phyloP scores from a whole-genome alignment of 2,329 filamentous ascomycete species.

The Microascus cirrosus region DNA sequence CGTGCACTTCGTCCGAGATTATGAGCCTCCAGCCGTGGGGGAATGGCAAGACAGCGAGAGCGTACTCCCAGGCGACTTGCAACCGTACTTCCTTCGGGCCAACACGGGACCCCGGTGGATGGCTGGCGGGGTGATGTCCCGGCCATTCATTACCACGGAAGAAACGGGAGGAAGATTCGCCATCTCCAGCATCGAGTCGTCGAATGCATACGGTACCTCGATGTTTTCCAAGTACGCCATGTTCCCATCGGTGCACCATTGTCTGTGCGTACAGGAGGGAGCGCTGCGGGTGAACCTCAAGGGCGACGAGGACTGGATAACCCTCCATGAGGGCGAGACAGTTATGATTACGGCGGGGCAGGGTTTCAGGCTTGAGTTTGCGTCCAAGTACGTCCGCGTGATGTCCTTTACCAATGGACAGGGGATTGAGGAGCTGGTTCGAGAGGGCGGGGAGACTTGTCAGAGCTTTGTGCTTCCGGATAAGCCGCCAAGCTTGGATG shows the following conservation, averaged over 20 bases:
- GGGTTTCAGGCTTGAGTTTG: slow-evolving; percentile 30
- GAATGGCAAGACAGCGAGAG: slow-evolving; percentile 30
- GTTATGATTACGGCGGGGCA: slow-evolving; percentile 34
- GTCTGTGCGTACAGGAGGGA: slow-evolving; percentile 36
- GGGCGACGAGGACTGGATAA: slow-evolving; percentile 15
- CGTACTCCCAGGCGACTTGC: slow-evolving; percentile 18
- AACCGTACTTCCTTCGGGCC: slow-evolving; percentile 37
- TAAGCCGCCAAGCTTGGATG: background rate
- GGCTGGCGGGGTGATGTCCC: slow-evolving; percentile 29
- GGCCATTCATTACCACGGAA: slow-evolving; percentile 34
- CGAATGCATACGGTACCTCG: slow-evolving; percentile 20
- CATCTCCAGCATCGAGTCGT: slow-evolving; percentile 40
- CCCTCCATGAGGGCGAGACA: slow-evolving; percentile 30
- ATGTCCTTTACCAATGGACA: slow-evolving; percentile 36
- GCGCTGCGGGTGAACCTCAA: slow-evolving; percentile 21
- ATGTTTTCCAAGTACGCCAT: slow-evolving; percentile 23
- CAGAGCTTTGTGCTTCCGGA: slow-evolving; percentile 26
- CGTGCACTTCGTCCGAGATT: slow-evolving; percentile 38
- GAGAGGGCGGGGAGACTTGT: slow-evolving; percentile 21
- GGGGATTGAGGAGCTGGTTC: slow-evolving; percentile 34
- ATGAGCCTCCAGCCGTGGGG: slow-evolving; percentile 28
- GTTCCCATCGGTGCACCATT: slow-evolving; percentile 39
- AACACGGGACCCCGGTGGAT: slow-evolving; percentile 36
- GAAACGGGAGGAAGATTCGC: slow-evolving; percentile 37
- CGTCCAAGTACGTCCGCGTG: slow-evolving; percentile 32